These are phyloP conservation scores for Aspergillus candidus DNA, from an alignment of 2,329 filamentous ascomycete genomes.

Conservation along the genomic window DNA sequence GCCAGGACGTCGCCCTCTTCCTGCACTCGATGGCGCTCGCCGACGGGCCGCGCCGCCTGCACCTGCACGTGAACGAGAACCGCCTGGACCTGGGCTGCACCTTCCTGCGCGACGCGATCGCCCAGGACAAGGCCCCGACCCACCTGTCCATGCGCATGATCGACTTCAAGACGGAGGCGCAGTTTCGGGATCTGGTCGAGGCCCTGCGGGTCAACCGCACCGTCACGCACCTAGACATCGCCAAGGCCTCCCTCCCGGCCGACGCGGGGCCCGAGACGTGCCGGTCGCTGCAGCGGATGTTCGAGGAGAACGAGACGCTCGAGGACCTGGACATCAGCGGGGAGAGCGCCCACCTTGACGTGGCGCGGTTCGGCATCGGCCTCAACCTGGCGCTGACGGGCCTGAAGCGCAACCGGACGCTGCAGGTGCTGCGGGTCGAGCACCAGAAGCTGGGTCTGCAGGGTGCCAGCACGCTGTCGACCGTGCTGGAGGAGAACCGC, in stretches of 20 bases:
- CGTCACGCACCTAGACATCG: slow-evolving; percentile 61
- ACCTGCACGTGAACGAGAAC: slow-evolving; percentile 62
- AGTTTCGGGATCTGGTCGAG: slow-evolving; percentile 58
- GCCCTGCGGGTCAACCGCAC: slow-evolving; percentile 59
- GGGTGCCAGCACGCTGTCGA: slow-evolving; percentile 63
- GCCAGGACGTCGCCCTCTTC: slow-evolving; percentile 58
- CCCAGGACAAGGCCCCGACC: slow-evolving; percentile 52
- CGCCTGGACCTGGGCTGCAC: slow-evolving; percentile 41
- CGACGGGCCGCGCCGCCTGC: slow-evolving; percentile 51
- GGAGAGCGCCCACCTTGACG: slow-evolving; percentile 65
- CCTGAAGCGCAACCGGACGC: slow-evolving; percentile 56
- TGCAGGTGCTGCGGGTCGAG: slow-evolving; percentile 59
- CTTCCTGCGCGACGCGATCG: slow-evolving; percentile 39
- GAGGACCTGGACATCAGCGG: slow-evolving; percentile 65
- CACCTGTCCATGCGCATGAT: slow-evolving; percentile 62
- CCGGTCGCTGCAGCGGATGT: slow-evolving; percentile 56
- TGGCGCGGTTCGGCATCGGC: slow-evolving; percentile 62
- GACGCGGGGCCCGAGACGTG: slow-evolving; percentile 64
- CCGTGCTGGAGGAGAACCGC: slow-evolving; percentile 60
- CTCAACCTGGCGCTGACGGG: slow-evolving; percentile 61
- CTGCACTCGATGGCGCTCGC: slow-evolving; percentile 57
- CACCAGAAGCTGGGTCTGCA: slow-evolving; percentile 63
- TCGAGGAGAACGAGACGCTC: slow-evolving; percentile 61
- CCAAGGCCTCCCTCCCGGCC: slow-evolving; percentile 62
- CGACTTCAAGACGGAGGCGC: slow-evolving; percentile 60